Evolutionary conservation across 1,284 basidiomycete species (phyloP).

Genomic region (Tremellales sp.): DNA sequence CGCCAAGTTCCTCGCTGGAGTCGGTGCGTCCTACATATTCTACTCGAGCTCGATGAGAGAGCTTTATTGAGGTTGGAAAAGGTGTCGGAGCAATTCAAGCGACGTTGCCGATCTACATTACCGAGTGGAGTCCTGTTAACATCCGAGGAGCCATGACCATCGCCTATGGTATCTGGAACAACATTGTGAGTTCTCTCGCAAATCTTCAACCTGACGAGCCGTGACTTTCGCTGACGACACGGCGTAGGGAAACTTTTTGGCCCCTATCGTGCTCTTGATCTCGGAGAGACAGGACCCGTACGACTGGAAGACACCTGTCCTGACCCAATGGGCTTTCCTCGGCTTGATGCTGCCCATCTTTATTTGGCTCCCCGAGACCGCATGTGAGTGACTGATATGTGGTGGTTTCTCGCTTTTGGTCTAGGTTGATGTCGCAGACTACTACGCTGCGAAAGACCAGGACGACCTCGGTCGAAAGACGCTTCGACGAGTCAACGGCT

Average conservation of each 20-base stretch:
- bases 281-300: background rate
- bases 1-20: constrained; percentile 20
- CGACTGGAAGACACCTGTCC: constrained; percentile 6
- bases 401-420: background rate
- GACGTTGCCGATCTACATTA: constrained; percentile 19
- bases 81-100: constrained; percentile 21
- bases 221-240: no score
- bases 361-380: constrained; percentile 24
- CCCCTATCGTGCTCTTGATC: constrained; percentile 10
- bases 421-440: constrained; percentile 1
- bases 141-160: constrained; percentile 18
- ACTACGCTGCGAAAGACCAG: constrained; percentile 14
- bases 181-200: constrained; percentile 10
- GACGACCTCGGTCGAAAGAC: constrained; percentile 14
- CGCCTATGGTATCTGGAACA: constrained; percentile 14
- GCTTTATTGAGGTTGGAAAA: no score
- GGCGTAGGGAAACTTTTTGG: no score
- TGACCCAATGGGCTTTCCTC: constrained; percentile 16
- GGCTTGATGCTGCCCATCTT: constrained; percentile 22
- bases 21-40: no score
- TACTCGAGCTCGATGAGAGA: no score
- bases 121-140: constrained; percentile 12
- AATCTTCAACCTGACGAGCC: no score
- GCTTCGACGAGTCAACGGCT: constrained; percentile 14
- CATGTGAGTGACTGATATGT: no score